Base-by-base conservation (phyloP, 1,284 basidiomycete genomes). In the Thelephora terrestris region DNA sequence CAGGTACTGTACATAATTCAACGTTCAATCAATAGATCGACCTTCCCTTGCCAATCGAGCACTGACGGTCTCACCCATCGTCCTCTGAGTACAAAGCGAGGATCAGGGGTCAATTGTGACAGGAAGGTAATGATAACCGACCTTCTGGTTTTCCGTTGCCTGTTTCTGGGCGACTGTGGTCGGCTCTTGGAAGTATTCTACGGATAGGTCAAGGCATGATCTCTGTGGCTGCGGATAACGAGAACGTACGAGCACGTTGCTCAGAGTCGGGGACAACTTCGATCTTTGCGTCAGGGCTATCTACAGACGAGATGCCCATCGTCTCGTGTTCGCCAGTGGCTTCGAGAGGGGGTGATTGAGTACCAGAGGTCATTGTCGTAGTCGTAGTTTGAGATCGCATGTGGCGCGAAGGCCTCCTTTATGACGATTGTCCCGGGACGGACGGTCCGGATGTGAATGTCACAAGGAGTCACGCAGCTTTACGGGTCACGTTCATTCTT, bases 341-440 rank as follows among this genome's bases (percentile, higher is more conserved):
- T 60, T 74, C 73, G 43, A 75, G 68, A 39, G 75, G 72, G 7
- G 75, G 75, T n/a, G 75, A 77, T 47, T 75, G 64, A 4, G 74
- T 73, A 42, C 71, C 66, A 46, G 58, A 50, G 32, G 43, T 20
- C 18, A 38, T 21, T 7, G 39, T 17, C 21, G 43, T 48, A 14
- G 39, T 48, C 6, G 24, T 46, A 21, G 16, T 17, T 32, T 14
- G 14, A 32, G 29, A 14, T 12, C 12, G 7, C 14, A 6, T 32
- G 7, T 32, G 29, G 29, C 12, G 29, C 12, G 14, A 32, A 32
- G 3, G 7, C 29, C 6, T 12, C 9, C 29, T 3, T 14, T 5
- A 32, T 10, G 29, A 32, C 29, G 9, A 10, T 12, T 12, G 27
- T 27, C 27, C 27, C 27, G 5, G 27, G 27, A 5, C 3, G 29